Conservation (phyloP, 495 filamentous ascomycete genomes). For the Penicillium chermesinum region DNA sequence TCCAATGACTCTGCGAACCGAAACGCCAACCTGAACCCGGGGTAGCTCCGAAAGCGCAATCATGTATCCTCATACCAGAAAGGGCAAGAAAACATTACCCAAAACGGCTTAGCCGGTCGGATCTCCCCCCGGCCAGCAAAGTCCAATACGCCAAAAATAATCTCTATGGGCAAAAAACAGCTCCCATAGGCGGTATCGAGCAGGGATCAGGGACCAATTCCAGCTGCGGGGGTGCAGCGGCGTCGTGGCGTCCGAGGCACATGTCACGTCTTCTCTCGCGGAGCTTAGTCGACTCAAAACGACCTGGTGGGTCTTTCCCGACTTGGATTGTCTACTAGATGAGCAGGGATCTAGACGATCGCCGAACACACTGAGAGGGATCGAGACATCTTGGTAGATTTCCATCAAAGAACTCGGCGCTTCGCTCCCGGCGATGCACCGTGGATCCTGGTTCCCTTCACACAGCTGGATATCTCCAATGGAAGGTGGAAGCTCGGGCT, state of each 20-base stretch:
- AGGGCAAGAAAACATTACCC: constrained; percentile 12
- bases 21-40: too few species aligned
- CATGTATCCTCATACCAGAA: constrained; percentile 19
- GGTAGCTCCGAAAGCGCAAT: too few species aligned
- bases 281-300: constrained; percentile 2
- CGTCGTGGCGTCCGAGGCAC: constrained; percentile 11
- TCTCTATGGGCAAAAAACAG: constrained; percentile 93
- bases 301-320: constrained; percentile 2
- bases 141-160: constrained; percentile 89
- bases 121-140: constrained; percentile 85
- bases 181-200: constrained; percentile 73
- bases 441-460: constrained; percentile 60
- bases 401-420: constrained; percentile 1
- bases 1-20: too few species aligned
- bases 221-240: constrained; percentile 18
- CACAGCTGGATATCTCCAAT: constrained; percentile 66
- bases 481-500: constrained; percentile 58
- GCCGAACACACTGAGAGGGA: constrained; percentile 6
- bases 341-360: neutral
- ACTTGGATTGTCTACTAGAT: neutral
- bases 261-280: neutral
- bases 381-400: constrained; percentile 9
- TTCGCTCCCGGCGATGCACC: constrained; percentile 60
- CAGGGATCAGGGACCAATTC: constrained; percentile 48
- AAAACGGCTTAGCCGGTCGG: constrained; percentile 29